Evolutionary conservation across 2,329 filamentous ascomycete species (phyloP).

Genomic region (Cladosporium sp.): DNA sequence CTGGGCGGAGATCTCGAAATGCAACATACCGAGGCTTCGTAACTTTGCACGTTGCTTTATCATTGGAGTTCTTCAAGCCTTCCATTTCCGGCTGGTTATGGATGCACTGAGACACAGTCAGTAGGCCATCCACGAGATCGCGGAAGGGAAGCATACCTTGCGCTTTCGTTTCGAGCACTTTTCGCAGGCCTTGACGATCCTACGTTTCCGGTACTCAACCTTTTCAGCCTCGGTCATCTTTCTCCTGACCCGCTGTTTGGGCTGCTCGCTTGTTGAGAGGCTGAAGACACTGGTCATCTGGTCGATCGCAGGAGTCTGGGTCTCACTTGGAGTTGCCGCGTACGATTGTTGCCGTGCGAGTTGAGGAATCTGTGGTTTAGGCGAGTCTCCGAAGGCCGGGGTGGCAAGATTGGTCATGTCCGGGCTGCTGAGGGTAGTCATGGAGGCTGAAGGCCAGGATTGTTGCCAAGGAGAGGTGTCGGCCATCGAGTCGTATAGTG

Average conservation of each 20-base stretch:
- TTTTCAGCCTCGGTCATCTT: slow-evolving; percentile 37
- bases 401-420: slow-evolving; percentile 26
- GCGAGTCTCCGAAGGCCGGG: slow-evolving; percentile 26
- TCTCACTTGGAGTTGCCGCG: slow-evolving; percentile 16
- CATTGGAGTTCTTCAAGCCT: slow-evolving; percentile 12
- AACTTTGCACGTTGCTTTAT: slow-evolving; percentile 16
- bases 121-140: not conserved
- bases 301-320: slow-evolving; percentile 28
- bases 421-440: slow-evolving; percentile 29
- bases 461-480: slow-evolving; percentile 23
- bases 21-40: slow-evolving; percentile 16
- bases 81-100: slow-evolving; percentile 32
- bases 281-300: slow-evolving; percentile 37
- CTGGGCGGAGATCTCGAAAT: too few species aligned
- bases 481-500: slow-evolving; percentile 15
- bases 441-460: slow-evolving; percentile 28
- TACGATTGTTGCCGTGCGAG: slow-evolving; percentile 21
- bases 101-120: slow-evolving; percentile 18
- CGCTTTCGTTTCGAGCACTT: slow-evolving; percentile 34
- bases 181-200: slow-evolving; percentile 34
- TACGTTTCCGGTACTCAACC: slow-evolving; percentile 34
- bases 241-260: slow-evolving; percentile 30
- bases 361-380: slow-evolving; percentile 16
- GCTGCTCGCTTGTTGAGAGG: slow-evolving; percentile 28
- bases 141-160: slow-evolving; percentile 17